Base-by-base conservation (phyloP, 129 eudicot genomes). In the Centaurea solstitialis region DNA sequence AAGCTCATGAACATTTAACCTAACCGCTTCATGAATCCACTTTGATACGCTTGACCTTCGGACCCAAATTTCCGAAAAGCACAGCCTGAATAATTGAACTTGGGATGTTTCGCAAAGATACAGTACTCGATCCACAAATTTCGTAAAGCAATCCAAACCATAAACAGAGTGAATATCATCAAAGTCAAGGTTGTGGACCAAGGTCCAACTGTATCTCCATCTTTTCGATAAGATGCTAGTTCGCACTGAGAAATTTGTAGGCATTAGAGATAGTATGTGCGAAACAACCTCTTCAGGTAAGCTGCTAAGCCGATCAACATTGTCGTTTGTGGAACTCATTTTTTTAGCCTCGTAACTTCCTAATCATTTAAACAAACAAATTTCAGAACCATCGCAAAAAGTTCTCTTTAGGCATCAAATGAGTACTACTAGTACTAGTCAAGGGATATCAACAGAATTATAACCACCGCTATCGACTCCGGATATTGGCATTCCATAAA, bases 171-270 rank as follows among this genome's bases (percentile, higher is more conserved):
- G 71, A 37, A 0, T 1, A 72, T 68, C 81, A 20, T 79, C 81
- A 18, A 84, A 79, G 24, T 67, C 77, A 12, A 84, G 73, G 35
- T 73, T 79, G n/a, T 57, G 24, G 65, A 79, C 26, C 1, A 41
- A 39, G 41, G 38, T 84, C 79, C 75, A 74, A 23, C 20, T 43
- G 66, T 10, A 37, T 28, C 74, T 66, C 83, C 83, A 84, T 35
- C 76, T 71, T 68, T 68, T 75, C 0, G 87, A 73, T 75, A 84
- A 79, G 24, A 84, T 68, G 79, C 77, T 50, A 21, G 87, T 73
- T 59, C 77, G 72, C 3, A 79, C 76, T 8, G 80, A 76, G 23
- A 73, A 38, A 37, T 74, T 84, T 15, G 74, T 74, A 57, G 87
- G 83, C 68, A 84, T 81, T 68, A 74, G 20, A 38, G 77, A 68